Evolutionary conservation across 345 rosid species (phyloP), one percentile per base, ranked within the genome.

Genomic region (Gossypium stocksii): DNA sequence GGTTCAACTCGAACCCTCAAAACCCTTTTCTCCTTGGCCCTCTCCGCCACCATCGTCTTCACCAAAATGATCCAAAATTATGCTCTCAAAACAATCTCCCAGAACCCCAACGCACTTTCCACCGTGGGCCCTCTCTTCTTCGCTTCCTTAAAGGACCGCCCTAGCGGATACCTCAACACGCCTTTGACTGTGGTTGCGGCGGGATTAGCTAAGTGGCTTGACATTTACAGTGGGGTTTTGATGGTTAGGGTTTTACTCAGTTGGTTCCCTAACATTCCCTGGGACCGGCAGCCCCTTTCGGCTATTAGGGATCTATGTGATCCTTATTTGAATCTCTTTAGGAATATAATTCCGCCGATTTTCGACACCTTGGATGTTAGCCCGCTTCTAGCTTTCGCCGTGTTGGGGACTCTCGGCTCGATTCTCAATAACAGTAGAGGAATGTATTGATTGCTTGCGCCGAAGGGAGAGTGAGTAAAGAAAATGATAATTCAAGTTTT

Each of bases 181-280:
- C 97, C 97, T 6, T 44, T 94, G 82, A 90, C 93, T 6, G 93
- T 94, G 58, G 97, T 89, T 7, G 97, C 93, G 0, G 91, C 97
- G 1, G 97, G 97, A 1, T 41, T 94, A 80, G 85, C 94, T 22
- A 92, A 90, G 79, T 92, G 97, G 97, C 88, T 92, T 0, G 97
- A 94, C 62, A 89, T 92, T 17, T 90, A 92, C 87, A 92, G 94
- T 19, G 97, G 91, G 71, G 95, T 90, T 49, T 73, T 94, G 80
- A 83, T 90, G 97, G 91, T 94, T 60, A 86, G 97, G 85, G 98
- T 94, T 58, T 83, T 94, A 80, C 91, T 92, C 14, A 90, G 97
- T 77, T 94, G 97, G 98, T 94, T 94, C 80, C 98, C 97, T 0
- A 94, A 94, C 76, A 88, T 90, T 4, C 97, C 95, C 0, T 92